A percentile compares a stretch with the other conserved stretches of the same genome.
phyloP scores from a whole-genome alignment of 2,329 filamentous ascomycete species.

The Aspergillus sp. region DNA sequence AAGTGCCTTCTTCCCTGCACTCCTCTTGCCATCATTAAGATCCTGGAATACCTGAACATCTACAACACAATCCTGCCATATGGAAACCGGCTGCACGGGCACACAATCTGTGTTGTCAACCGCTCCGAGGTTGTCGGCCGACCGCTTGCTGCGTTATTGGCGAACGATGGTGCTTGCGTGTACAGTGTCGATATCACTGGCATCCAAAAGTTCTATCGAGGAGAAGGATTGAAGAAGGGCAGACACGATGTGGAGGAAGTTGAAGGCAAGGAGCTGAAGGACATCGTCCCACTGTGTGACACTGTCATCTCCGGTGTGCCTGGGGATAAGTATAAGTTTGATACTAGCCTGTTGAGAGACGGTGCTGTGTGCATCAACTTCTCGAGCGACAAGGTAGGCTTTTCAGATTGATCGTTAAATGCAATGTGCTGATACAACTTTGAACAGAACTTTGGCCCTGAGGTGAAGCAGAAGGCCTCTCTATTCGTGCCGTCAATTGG shows the following conservation, averaged over 20 bases:
- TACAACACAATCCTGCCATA: conserved; percentile 94
- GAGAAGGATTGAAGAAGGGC: conserved; percentile 78
- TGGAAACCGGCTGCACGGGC: conserved; percentile 88
- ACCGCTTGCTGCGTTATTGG: conserved; percentile 85
- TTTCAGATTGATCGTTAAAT: not conserved
- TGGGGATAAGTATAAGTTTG: conserved; percentile 83
- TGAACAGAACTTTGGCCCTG: conserved; percentile 75
- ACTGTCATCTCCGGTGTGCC: conserved; percentile 95
- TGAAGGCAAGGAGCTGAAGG: conserved; percentile 73
- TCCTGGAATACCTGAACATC: conserved; percentile 90
- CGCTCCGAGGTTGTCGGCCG: conserved; percentile 93
- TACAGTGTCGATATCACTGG: conserved; percentile 93
- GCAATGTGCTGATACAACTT: conserved; percentile 3
- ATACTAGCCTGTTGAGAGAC: conserved; percentile 76
- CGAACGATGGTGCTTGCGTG: conserved; percentile 93
- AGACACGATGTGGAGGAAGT: conserved; percentile 86
- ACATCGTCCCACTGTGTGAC: conserved; percentile 84
- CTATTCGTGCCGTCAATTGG: conserved; percentile 97
- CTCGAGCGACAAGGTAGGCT: conserved; percentile 72
- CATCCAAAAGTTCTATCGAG: conserved; percentile 88
- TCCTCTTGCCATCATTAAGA: conserved; percentile 93
- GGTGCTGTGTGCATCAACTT: conserved; percentile 99
- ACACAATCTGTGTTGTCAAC: conserved; percentile 95
- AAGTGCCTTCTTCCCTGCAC: conserved; percentile 97
- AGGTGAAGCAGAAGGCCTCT: conserved; percentile 90